phyloP scores from a whole-genome alignment of 768 basidiomycete genomes.

The Termitomyces sp. region DNA sequence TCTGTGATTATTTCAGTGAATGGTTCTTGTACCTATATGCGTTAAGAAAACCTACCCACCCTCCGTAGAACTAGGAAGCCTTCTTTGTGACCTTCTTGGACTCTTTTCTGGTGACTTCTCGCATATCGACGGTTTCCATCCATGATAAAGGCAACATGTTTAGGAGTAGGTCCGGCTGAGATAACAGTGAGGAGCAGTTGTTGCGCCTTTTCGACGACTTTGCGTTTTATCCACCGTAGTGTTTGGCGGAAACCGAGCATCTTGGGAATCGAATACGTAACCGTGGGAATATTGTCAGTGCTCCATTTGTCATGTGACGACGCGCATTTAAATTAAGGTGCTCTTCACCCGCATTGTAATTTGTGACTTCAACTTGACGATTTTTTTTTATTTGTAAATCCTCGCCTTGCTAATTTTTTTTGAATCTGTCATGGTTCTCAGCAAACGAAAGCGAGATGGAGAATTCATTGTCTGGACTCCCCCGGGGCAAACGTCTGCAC shows the following conservation, averaged over 20 bases:
- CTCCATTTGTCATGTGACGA: too few species aligned
- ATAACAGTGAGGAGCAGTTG: conserved; percentile 39
- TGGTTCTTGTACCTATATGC: not conserved
- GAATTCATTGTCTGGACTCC: conserved; percentile 21
- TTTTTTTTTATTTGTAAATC: too few species aligned
- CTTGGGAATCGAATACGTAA: conserved; percentile 4
- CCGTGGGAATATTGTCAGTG: conserved; percentile 17
- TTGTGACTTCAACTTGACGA: too few species aligned
- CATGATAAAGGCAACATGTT: conserved; percentile 94
- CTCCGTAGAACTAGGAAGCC: conserved; percentile 79
- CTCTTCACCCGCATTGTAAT: too few species aligned
- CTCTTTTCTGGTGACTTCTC: conserved; percentile 56
- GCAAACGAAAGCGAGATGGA: conserved; percentile 26
- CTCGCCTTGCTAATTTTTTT: too few species aligned
- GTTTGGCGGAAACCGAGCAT: conserved; percentile 11
- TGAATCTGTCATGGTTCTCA: conserved; percentile 19
- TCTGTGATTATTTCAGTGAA: conserved; percentile 41
- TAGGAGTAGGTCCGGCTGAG: conserved; percentile 79
- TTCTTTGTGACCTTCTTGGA: conserved; percentile 76
- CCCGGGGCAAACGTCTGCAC: not conserved
- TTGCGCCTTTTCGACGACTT: conserved; percentile 9
- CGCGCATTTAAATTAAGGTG: too few species aligned
- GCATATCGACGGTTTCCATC: conserved; percentile 96
- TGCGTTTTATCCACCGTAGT: conserved; percentile 15
- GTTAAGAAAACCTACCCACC: conserved; percentile 45